Evolutionary conservation across 306 rosid species (phyloP).

Genomic region (Malus sylvestris): DNA sequence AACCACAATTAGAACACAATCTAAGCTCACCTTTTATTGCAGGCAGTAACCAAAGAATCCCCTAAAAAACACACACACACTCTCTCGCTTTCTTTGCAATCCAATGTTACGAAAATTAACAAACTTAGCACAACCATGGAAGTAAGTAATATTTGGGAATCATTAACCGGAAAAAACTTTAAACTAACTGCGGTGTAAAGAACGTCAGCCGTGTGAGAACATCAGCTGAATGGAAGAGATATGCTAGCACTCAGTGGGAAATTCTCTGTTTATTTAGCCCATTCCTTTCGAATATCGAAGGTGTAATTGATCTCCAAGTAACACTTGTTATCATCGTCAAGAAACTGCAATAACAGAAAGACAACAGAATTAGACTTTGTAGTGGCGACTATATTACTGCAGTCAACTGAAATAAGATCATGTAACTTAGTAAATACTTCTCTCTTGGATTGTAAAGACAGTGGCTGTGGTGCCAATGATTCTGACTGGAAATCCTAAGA

Average conservation of each 20-base stretch:
- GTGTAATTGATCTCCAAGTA: conserved; percentile 50
- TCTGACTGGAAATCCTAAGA: neutral
- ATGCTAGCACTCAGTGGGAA: neutral
- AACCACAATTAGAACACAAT: neutral
- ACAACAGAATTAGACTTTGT: neutral
- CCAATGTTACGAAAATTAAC: conserved; percentile 13
- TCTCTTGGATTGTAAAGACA: too few relatives aligned
- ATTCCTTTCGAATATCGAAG: conserved; percentile 41
- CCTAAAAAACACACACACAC: neutral
- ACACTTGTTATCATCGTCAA: conserved; percentile 51
- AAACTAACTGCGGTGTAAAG: conserved; percentile 1
- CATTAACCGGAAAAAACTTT: conserved; percentile 5
- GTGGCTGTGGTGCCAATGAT: neutral
- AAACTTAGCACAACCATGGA: conserved; percentile 24
- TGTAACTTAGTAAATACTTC: neutral
- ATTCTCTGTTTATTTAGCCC: conserved; percentile 18
- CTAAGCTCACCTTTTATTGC: conserved; percentile 13
- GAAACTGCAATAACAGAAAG: conserved; percentile 25
- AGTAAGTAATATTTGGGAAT: conserved; percentile 3
- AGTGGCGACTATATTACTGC: neutral
- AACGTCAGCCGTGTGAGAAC: conserved; percentile 20
- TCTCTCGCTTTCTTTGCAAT: conserved; percentile 4
- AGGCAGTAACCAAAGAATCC: conserved; percentile 22
- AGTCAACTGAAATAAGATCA: neutral
- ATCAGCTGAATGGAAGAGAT: conserved; percentile 10